Base-by-base conservation (phyloP, 257 asterid species). In the Solanum rostratum region DNA sequence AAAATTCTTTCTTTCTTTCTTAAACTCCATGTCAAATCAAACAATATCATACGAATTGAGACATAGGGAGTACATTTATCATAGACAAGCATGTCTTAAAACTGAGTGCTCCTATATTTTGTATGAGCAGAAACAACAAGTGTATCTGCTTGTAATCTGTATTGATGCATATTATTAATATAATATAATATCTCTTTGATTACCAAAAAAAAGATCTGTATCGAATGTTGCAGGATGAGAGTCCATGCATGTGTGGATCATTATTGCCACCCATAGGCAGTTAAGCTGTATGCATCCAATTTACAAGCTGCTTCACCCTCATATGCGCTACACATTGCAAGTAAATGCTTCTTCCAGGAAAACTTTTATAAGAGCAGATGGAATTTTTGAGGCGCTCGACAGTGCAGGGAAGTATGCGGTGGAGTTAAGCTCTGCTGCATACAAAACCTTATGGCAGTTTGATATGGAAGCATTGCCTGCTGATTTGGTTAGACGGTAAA, bases 251-350 rank as follows among this genome's bases (percentile, higher is more conserved):
- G 54, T 15, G 59, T 20, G 19, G 71, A 53, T 49, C 49, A 69
- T 83, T 1, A 30, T 83, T 33, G 97, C 98, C n/a, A 90, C 96
- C 4, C 90, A 96, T 69, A 90, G 99, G 89, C 97, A 92, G 85
- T 97, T 96, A 71, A 96, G 98, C 93, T 86, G 92, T 16, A 88
- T 94, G 95, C 98, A 94, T 84, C 99, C 98, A 0, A 66, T 96
- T 59, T 85, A 89, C 86, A 93, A 94, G 87, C 88, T 93, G 79
- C 92, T 96, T n/a, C 94, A 92, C 86, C 98, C 99, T 22, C 98
- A 96, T 62, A 90, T 91, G 93, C 97, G 98, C 41, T 93, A 94
- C 70, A 83, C 81, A 4, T 5, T 83, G 69, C 68, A 68, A 37
- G 73, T 83, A 49, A 68, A 83, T 39, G 81, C 70, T 1, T 30